Evolutionary conservation across 2,329 filamentous ascomycete genomes (phyloP).

Genomic region (Beauveria bassiana): DNA sequence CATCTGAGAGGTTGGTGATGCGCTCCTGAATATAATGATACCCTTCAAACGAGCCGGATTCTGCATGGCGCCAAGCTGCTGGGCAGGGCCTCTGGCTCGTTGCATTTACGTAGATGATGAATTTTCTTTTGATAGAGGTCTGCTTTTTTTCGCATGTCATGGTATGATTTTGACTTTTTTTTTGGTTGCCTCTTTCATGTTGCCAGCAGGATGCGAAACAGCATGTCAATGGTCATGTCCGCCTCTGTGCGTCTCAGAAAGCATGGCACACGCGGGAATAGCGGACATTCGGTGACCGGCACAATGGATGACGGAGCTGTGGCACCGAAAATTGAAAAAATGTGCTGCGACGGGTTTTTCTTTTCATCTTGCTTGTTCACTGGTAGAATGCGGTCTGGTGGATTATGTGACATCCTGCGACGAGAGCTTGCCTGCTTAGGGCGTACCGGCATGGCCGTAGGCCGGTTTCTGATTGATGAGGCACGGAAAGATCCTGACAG

Average conservation of each 20-base stretch:
- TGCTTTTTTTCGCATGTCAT: not conserved
- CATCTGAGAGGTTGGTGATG: not conserved
- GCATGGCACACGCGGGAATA: too few relatives aligned
- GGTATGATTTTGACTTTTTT: not conserved
- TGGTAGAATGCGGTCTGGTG: too few relatives aligned
- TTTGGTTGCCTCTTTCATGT: too few relatives aligned
- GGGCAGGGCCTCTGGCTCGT: not conserved
- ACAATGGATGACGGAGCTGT: too few relatives aligned
- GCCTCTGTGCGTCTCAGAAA: too few relatives aligned
- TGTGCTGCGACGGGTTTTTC: not conserved
- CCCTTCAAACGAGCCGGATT: not conserved
- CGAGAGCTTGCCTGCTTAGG: not conserved
- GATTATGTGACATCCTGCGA: not conserved
- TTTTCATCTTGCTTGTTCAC: too few relatives aligned
- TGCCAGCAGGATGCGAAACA: too few relatives aligned
- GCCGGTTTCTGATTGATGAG: not conserved
- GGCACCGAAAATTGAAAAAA: too few relatives aligned
- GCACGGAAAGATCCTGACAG: not conserved
- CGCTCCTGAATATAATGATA: not conserved
- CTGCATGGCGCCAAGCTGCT: not conserved
- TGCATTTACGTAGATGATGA: not conserved
- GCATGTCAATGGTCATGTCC: too few relatives aligned
- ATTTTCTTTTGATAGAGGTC: not conserved
- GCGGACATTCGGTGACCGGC: too few relatives aligned
- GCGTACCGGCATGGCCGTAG: not conserved